Evolutionary conservation across 768 basidiomycete species (phyloP).

Genomic region (Leccinum incarnatum): DNA sequence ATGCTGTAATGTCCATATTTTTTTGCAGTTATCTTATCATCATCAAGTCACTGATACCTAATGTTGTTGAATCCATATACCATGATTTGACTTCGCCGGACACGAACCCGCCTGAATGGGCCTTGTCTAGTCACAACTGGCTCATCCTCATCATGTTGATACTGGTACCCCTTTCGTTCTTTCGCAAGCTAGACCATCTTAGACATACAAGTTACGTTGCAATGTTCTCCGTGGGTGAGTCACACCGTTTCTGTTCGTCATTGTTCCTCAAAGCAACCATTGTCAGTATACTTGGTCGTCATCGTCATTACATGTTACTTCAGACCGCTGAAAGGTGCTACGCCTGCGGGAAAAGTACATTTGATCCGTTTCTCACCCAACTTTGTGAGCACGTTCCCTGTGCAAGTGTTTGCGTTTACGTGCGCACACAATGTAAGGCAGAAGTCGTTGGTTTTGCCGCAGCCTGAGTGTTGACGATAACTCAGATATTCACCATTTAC

Average conservation of each 20-base stretch:
- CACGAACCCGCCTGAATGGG: conserved; percentile 71
- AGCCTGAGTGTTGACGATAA: conserved; percentile 3
- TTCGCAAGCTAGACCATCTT: conserved; percentile 80
- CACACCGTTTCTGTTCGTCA: conserved; percentile 1
- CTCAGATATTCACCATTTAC: conserved; percentile 87
- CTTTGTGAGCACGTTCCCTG: conserved; percentile 85
- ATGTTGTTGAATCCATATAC: conserved; percentile 80
- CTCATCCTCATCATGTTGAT: conserved; percentile 72
- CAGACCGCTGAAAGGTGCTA: conserved; percentile 64
- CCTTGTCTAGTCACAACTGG: conserved; percentile 79
- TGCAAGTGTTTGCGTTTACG: conserved; percentile 91
- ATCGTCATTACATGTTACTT: conserved; percentile 83
- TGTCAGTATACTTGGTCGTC: conserved; percentile 68
- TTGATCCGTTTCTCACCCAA: conserved; percentile 71
- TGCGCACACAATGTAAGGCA: conserved; percentile 84
- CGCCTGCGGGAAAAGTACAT: conserved; percentile 62
- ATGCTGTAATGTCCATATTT: background rate
- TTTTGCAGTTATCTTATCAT: conserved; percentile 77
- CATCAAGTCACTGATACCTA: conserved; percentile 90
- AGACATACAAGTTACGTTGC: conserved; percentile 91
- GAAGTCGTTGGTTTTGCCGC: background rate
- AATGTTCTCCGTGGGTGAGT: conserved; percentile 83
- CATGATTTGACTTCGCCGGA: conserved; percentile 68
- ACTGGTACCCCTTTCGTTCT: conserved; percentile 78
- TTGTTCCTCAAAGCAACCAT: background rate